Conservation (phyloP, 2,329 filamentous ascomycete genomes). For the Berkeleyomyces rouxiae region DNA sequence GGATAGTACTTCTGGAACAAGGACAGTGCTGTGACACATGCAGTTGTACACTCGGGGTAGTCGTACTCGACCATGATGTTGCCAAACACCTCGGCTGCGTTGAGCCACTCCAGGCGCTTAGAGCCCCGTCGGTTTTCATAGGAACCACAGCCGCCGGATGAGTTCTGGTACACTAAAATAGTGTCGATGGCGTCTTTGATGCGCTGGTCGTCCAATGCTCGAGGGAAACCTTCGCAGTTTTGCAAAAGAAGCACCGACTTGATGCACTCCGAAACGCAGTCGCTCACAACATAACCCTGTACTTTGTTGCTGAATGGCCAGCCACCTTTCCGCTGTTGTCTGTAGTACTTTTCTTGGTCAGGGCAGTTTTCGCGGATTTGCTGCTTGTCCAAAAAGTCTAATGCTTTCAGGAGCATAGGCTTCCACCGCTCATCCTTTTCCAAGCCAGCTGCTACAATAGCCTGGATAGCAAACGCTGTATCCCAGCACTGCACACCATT, state of each 20-base stretch:
- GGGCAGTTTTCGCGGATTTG: constrained; percentile 74
- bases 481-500: constrained; percentile 99
- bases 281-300: constrained; percentile 89
- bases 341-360: constrained; percentile 67
- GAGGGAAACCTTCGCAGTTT: constrained; percentile 56
- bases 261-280: constrained; percentile 82
- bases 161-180: constrained; percentile 78
- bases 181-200: constrained; percentile 83
- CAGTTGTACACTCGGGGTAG: constrained; percentile 94
- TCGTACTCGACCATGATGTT: constrained; percentile 98
- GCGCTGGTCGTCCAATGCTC: constrained; percentile 56
- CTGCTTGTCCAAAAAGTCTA: constrained; percentile 76
- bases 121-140: constrained; percentile 76
- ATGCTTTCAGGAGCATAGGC: constrained; percentile 66
- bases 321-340: constrained; percentile 77
- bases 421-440: constrained; percentile 61
- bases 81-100: constrained; percentile 91
- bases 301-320: constrained; percentile 91
- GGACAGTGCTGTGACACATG: constrained; percentile 73
- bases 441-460: constrained; percentile 61
- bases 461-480: constrained; percentile 77
- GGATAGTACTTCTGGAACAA: constrained; percentile 72
- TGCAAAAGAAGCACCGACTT: constrained; percentile 79
- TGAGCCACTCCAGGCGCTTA: constrained; percentile 65
- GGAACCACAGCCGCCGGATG: constrained; percentile 68